Conservation (phyloP, 2,329 filamentous ascomycete genomes). For the Hysterium pulicare region DNA sequence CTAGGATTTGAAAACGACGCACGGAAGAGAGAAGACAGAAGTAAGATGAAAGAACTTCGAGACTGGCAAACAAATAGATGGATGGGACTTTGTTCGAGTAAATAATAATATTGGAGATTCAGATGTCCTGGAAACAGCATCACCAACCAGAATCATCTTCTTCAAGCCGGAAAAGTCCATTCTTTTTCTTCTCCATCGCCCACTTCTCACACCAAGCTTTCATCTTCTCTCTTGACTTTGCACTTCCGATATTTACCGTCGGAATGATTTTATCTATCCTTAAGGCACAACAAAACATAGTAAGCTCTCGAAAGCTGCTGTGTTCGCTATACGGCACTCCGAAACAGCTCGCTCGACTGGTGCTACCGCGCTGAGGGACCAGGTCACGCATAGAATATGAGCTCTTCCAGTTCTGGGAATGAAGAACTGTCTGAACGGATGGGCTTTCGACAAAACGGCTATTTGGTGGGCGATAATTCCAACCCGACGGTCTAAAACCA, state of each 20-base stretch:
- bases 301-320: constrained; percentile 88
- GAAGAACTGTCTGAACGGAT: constrained; percentile 61
- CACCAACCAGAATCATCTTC: constrained; percentile 6
- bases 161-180: constrained; percentile 51
- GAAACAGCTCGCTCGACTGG: constrained; percentile 78
- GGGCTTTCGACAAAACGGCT: constrained; percentile 62
- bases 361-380: constrained; percentile 77
- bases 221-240: constrained; percentile 63
- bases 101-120: too few relatives aligned
- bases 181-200: constrained; percentile 60
- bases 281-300: constrained; percentile 85
- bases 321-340: constrained; percentile 96
- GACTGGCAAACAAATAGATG: too few relatives aligned
- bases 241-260: constrained; percentile 80
- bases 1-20: too few relatives aligned
- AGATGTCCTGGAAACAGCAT: background rate
- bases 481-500: constrained; percentile 88
- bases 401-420: constrained; percentile 70
- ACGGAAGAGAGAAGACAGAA: too few relatives aligned
- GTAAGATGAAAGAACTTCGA: too few relatives aligned
- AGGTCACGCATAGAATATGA: constrained; percentile 70
- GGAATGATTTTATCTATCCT: constrained; percentile 87
- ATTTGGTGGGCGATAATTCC: constrained; percentile 79
- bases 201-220: constrained; percentile 64
- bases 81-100: too few relatives aligned